These are phyloP conservation scores for Suhomyces sp. DNA, from an alignment of 805 yeast species.

Conservation along the genomic window DNA sequence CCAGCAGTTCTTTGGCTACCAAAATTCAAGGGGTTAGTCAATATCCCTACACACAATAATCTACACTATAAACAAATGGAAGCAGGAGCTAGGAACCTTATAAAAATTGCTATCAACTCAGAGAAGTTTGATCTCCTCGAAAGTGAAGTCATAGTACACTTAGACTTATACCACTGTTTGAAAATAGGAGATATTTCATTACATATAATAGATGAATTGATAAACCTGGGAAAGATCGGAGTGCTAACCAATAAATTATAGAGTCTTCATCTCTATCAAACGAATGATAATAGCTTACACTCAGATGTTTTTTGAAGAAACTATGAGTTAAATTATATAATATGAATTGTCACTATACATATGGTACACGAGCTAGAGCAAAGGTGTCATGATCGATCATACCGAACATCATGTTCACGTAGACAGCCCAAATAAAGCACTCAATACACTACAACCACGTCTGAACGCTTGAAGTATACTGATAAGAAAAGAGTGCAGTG, in stretches of 20 bases:
- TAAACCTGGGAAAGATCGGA: background rate
- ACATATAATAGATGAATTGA: background rate
- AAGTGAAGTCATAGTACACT: slow-evolving; percentile 6
- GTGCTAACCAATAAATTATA: background rate
- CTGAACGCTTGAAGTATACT: too few relatives aligned
- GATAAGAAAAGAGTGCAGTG: too few relatives aligned
- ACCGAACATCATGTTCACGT: too few relatives aligned
- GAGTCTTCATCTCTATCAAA: too few relatives aligned
- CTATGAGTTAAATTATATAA: too few relatives aligned
- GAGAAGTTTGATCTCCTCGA: slow-evolving; percentile 4
- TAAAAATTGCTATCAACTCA: background rate
- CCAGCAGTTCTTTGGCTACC: slow-evolving; percentile 20
- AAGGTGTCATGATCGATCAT: too few relatives aligned
- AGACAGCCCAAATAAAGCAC: too few relatives aligned
- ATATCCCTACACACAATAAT: background rate
- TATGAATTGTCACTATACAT: too few relatives aligned
- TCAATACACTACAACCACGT: too few relatives aligned
- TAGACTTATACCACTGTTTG: slow-evolving; percentile 17
- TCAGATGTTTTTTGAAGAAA: too few relatives aligned
- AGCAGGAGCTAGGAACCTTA: background rate
- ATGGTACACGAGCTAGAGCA: too few relatives aligned
- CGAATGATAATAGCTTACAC: too few relatives aligned
- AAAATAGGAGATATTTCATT: slow-evolving; percentile 12
- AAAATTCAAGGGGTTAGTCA: slow-evolving; percentile 8
- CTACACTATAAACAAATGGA: background rate